Evolutionary conservation across 495 filamentous ascomycete genomes (phyloP), one percentile per base, ranked within the genome.

Genomic region (Trichoderma gamsii): DNA sequence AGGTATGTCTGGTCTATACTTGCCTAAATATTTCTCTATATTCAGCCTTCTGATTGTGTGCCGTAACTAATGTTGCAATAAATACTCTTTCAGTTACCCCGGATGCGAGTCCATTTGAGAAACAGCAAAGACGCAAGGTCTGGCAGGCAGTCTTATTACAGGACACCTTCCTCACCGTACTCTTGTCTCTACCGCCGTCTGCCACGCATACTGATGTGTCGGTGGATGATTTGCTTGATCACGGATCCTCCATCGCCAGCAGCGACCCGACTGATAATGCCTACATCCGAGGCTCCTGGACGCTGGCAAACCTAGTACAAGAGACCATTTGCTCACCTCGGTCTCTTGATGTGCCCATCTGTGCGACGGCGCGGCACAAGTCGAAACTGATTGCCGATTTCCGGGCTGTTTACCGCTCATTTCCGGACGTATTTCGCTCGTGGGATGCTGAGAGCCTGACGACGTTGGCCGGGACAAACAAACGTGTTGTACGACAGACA

Each of bases 71-170:
- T 15, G n/a, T 21, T 29, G 35, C 23, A 67, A n/a, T n/a, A n/a
- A n/a, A n/a, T 49, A 52, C 35, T 11, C n/a, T 16, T 12, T 49
- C 29, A 83, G 84, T 90, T 27, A 78, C 78, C 18, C 88, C 87
- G 0, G 78, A 83, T 25, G 85, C 86, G 1, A 81, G 77, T 12
- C 75, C 78, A 6, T 86, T 87, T 68, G 88, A 91, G 66, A 90
- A 89, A 71, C 87, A 90, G 71, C 83, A 89, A 69, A 81, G 89
- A 16, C 81, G 88, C 41, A 90, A 90, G 73, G 78, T 91, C 0
- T 92, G 89, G 89, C 88, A 91, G 73, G 88, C 89, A 5, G 87
- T 92, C 15, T 77, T 91, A 12, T 82, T 90, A 18, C 89, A 92
- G 75, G 89, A 92, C 73, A 92, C 89, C 16, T 91, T 91, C 78